Conservation (phyloP, 169 alveolate genomes). For the Cyclospora cayetanensis region DNA sequence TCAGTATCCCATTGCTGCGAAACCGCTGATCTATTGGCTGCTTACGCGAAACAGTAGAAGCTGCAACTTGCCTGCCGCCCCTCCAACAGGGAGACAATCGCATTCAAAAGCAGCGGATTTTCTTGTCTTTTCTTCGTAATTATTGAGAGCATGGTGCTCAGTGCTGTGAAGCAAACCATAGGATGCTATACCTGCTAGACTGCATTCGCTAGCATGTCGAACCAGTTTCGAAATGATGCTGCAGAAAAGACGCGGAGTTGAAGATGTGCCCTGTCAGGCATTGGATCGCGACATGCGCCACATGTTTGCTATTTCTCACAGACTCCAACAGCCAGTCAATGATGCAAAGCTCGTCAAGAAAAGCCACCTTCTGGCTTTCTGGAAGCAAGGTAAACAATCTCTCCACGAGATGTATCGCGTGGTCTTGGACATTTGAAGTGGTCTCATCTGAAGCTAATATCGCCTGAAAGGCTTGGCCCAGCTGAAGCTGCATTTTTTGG, state of each 20-base stretch:
- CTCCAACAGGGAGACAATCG: not conserved
- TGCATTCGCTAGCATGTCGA: not conserved
- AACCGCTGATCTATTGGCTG: not conserved
- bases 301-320: not conserved
- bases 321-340: constrained; percentile 74
- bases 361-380: not conserved
- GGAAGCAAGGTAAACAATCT: not conserved
- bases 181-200: too few species aligned
- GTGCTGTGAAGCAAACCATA: not conserved
- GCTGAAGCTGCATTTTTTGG: constrained; percentile 11
- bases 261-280: constrained; percentile 57
- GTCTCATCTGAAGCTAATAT: constrained; percentile 37
- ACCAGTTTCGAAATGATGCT: constrained; percentile 63
- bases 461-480: constrained; percentile 61
- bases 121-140: not conserved
- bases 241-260: not conserved
- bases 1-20: not conserved
- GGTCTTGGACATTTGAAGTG: not conserved
- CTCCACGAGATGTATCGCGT: constrained; percentile 53
- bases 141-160: not conserved
- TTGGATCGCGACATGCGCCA: not conserved
- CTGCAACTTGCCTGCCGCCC: not conserved
- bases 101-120: not conserved
- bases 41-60: not conserved
- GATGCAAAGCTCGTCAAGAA: constrained; percentile 62